Percentiles rank a stretch among this genome's conserved stretches.
These are phyloP conservation scores for Bipolaris bicolor DNA, from an alignment of 2,329 filamentous ascomycete species.

Conservation along the genomic window DNA sequence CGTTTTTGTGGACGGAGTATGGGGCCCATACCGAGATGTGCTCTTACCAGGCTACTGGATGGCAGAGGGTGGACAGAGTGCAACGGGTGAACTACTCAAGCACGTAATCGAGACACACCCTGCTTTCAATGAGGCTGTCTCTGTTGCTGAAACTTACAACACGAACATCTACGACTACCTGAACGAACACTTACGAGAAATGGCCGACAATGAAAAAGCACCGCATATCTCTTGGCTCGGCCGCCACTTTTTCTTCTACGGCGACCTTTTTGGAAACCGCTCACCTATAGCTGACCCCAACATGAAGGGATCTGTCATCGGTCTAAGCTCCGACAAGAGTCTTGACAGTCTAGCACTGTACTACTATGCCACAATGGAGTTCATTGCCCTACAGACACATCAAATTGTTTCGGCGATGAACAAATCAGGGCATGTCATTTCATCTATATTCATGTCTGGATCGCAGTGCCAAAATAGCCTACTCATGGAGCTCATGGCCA, in stretches of 20 bases:
- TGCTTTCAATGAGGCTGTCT: slow-evolving; percentile 79
- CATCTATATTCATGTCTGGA: slow-evolving; percentile 97
- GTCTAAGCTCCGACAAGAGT: slow-evolving; percentile 83
- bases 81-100: slow-evolving; percentile 91
- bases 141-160: slow-evolving; percentile 79
- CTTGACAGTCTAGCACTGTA: slow-evolving; percentile 86
- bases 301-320: slow-evolving; percentile 91
- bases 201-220: slow-evolving; percentile 71
- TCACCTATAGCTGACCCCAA: slow-evolving; percentile 89
- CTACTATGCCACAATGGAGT: slow-evolving; percentile 97
- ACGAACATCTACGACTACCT: slow-evolving; percentile 95
- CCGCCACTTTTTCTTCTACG: slow-evolving; percentile 98
- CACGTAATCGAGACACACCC: slow-evolving; percentile 96
- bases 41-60: slow-evolving; percentile 93
- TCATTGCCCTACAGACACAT: slow-evolving; percentile 94
- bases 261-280: slow-evolving; percentile 95
- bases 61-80: slow-evolving; percentile 95
- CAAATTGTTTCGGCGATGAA: slow-evolving; percentile 98
- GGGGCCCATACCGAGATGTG: slow-evolving; percentile 96
- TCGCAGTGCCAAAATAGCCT: slow-evolving; percentile 96
- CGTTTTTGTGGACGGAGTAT: slow-evolving; percentile 93
- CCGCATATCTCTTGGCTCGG: slow-evolving; percentile 84
- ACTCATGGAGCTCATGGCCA: slow-evolving; percentile 89
- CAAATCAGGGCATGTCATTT: slow-evolving; percentile 81
- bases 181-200: slow-evolving; percentile 81